Evolutionary conservation across 73 alveolate genomes (phyloP), one percentile per base, ranked within the genome.

Genomic region (Paramecium biaurelia): DNA sequence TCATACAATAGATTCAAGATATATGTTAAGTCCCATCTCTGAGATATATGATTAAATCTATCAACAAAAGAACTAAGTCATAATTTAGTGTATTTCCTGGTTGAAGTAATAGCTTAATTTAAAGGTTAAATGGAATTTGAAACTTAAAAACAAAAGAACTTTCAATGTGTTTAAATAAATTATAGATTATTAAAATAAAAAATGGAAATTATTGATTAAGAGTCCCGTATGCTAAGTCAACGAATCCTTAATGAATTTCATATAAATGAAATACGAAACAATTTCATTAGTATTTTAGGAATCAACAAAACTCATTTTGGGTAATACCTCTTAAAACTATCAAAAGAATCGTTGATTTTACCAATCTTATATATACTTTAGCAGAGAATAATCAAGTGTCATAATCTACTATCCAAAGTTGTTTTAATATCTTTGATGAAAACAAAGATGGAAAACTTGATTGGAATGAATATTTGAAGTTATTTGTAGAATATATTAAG

Each of bases 381-480:
- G 68, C 68, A 4, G 68, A 53, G 30, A 53, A 53, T 18, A 53
- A 53, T 53, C 30, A 53, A n/a, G 68, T 53, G 34, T 53, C 26
- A 53, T n/a, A 53, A 53, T 53, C 68, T 53, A 53, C 68, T 15
- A 53, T 53, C 68, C 14, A 53, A 53, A 6, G 18, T 18, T 53
- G 68, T 20, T 67, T 67, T 67, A 67, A 67, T 21, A 67, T 32
- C 9, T 67, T 67, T 4, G 84, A 67, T 9, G 24, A 12, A 67
- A 67, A 67, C 12, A 32, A 32, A 14, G 84, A 67, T 26, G 45
- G 45, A 2, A 67, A 67, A 67, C 11, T 67, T 3, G 84, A 67
- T 67, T 67, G 84, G 84, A 67, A 67, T 67, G 84, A 67, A 67
- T 67, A 67, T 32, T 30, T 67, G 49, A 30, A 67, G 45, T 30